phyloP scores from a whole-genome alignment of 805 yeast genomes.

The Saccharomycopsis selenospora region DNA sequence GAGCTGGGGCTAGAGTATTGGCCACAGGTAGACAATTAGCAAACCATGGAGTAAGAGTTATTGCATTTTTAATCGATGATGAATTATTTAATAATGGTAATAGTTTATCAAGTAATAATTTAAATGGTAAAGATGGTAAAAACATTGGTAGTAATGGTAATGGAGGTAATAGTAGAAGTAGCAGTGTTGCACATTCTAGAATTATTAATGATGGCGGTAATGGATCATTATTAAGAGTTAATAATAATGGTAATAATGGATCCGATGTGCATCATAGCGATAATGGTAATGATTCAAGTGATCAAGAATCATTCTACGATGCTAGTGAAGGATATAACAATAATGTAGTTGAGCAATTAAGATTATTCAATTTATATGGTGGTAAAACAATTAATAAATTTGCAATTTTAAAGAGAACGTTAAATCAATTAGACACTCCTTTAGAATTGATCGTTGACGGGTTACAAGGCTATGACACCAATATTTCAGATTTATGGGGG shows the following conservation, averaged over 20 bases:
- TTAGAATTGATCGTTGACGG: constrained; percentile 78
- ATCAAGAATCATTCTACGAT: constrained; percentile 25
- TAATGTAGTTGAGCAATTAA: constrained; percentile 43
- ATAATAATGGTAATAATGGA: constrained; percentile 11
- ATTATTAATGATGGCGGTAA: neutral
- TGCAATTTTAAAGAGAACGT: constrained; percentile 31
- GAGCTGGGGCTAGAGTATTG: constrained; percentile 67
- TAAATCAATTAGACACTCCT: constrained; percentile 55
- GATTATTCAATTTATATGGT: constrained; percentile 52
- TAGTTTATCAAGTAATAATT: neutral
- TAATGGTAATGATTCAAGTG: neutral
- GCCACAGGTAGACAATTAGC: constrained; percentile 74
- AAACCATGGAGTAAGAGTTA: constrained; percentile 64
- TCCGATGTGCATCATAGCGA: constrained; percentile 17
- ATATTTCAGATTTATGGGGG: constrained; percentile 47
- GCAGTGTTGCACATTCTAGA: neutral
- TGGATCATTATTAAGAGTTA: constrained; percentile 21
- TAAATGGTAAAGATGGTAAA: constrained; percentile 18
- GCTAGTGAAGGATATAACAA: constrained; percentile 35
- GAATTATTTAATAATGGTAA: constrained; percentile 15
- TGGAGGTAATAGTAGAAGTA: neutral
- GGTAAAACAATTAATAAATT: constrained; percentile 51
- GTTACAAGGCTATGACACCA: constrained; percentile 74
- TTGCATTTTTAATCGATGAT: constrained; percentile 34
- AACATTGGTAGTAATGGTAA: constrained; percentile 20